Conservation (phyloP, 2,329 filamentous ascomycete genomes). For the Coniosporium uncinatum region DNA sequence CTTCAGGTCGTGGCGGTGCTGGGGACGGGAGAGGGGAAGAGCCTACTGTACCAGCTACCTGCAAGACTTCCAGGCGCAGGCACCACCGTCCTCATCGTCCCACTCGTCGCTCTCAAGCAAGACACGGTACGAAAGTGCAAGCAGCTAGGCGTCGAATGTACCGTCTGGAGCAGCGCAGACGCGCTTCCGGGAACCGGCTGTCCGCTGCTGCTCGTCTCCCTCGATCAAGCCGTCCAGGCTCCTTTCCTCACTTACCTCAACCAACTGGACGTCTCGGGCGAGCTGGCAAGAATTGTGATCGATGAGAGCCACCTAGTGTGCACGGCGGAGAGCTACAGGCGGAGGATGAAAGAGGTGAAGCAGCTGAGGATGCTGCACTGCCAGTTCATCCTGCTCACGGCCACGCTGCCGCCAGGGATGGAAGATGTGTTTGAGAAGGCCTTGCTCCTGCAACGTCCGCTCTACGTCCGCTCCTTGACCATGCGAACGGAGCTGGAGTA, state of each 20-base stretch:
- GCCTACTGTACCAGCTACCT: background rate
- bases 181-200: background rate
- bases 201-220: background rate
- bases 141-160: background rate
- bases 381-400: background rate
- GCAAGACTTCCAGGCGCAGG: background rate
- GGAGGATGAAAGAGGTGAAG: background rate
- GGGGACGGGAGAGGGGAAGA: slow-evolving; percentile 2
- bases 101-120: background rate
- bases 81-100: background rate
- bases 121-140: background rate
- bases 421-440: background rate
- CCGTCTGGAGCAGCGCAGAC: background rate
- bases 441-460: background rate
- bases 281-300: background rate
- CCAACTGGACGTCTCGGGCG: background rate
- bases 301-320: background rate
- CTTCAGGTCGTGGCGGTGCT: background rate
- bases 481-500: background rate
- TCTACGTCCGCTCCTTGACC: background rate
- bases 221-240: background rate
- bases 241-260: background rate
- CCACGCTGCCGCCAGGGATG: background rate
- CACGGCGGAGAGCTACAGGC: background rate
- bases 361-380: background rate